Base-by-base conservation (phyloP, 192 early-diverging fungal species). In the Spizellomyces punctatus region DNA sequence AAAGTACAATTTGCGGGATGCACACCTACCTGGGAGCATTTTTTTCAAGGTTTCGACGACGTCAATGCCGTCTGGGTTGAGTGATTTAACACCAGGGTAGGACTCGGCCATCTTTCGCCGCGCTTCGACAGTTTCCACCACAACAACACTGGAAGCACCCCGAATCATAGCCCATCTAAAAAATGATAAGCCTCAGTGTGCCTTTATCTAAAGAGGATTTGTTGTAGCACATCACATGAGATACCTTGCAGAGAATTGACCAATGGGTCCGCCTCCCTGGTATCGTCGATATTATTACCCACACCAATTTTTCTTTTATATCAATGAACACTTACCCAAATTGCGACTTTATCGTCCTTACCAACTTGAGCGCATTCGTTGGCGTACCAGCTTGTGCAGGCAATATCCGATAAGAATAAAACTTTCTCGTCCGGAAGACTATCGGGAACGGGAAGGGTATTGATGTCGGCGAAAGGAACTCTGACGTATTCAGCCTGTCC, bases 261-360 rank as follows among this genome's bases (percentile, higher is more conserved):
- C 27, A 36, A 36, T 36, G 27, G 27, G 27, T 36, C 27, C 27
- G 27, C 27, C 27, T 36, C 27, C 27, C 27, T 36, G 3, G 3
- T 36, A 3, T 36, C 27, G 27, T 36, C 27, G 27, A 36, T 36
- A 36, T 36, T 36, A 36, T 36, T 36, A 36, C 27, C 27, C 27
- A 36, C 1, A 2, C 27, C 54, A 69, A 70, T 67, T 14, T 60
- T 68, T 27, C 50, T 63, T 58, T 86, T 49, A 41, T 86, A 85
- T 58, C 87, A 78, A 46, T 85, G 86, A n/a, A 81, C 86, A 50
- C 64, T 16, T 48, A 83, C 86, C 86, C 86, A 88, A 42, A 88
- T 76, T 52, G 78, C 85, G 64, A 88, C 77, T 19, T 74, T 79
- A 10, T 86, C 75, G 14, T 73, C 78, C 59, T 73, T 65, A 45